These are phyloP conservation scores for Pseudopyricularia cyperi DNA, from an alignment of 2,329 filamentous ascomycete species.

Conservation along the genomic window DNA sequence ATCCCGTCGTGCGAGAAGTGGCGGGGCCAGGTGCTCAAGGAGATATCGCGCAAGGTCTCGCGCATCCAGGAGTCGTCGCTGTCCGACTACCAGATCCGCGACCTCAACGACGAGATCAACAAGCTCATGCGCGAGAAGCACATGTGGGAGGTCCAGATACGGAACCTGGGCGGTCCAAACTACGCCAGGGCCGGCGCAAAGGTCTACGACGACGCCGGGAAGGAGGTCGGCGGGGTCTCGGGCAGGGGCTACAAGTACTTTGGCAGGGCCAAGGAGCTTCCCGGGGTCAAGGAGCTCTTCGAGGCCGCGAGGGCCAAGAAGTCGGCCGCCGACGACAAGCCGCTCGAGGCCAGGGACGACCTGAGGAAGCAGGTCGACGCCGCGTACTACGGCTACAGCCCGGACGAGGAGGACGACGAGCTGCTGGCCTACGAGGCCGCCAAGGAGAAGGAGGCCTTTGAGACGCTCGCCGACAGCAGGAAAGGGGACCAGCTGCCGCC, in stretches of 20 bases:
- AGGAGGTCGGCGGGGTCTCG: constrained; percentile 57
- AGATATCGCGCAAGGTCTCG: constrained; percentile 92
- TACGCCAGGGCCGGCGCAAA: constrained; percentile 66
- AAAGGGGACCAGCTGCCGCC: constrained; percentile 44
- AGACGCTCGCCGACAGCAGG: constrained; percentile 45
- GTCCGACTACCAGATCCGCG: constrained; percentile 93
- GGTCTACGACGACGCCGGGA: constrained; percentile 60
- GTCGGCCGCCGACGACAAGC: constrained; percentile 36
- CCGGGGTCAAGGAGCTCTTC: constrained; percentile 93
- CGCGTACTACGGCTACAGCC: constrained; percentile 88
- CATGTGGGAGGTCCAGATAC: constrained; percentile 97
- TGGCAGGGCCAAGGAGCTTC: constrained; percentile 76
- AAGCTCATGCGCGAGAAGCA: constrained; percentile 98
- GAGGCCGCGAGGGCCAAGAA: constrained; percentile 56
- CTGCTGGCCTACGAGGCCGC: constrained; percentile 68
- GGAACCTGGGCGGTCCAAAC: constrained; percentile 91
- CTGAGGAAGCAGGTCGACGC: constrained; percentile 72
- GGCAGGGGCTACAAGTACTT: constrained; percentile 93
- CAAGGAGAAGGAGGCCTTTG: constrained; percentile 72
- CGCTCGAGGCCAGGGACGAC: constrained; percentile 55
- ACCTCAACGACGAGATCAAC: constrained; percentile 99
- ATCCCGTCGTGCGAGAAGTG: constrained; percentile 92
- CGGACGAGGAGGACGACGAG: constrained; percentile 79
- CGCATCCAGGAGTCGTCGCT: constrained; percentile 85
- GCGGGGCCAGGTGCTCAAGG: constrained; percentile 93